phyloP scores from a whole-genome alignment of 106 monocot species.

The Xerophyta viscosa region DNA sequence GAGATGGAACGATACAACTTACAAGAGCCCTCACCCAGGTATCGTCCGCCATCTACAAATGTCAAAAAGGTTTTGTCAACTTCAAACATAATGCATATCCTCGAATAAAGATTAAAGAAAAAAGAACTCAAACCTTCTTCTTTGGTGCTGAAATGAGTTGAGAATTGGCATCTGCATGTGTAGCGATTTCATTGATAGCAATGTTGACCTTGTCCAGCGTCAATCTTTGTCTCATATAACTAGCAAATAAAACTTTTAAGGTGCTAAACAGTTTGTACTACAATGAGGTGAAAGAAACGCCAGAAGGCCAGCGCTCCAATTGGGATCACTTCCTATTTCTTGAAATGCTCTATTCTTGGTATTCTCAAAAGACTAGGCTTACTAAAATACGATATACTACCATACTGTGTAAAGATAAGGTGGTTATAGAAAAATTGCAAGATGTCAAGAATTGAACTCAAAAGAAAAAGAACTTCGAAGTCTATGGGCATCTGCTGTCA shows the following conservation, averaged over 20 bases:
- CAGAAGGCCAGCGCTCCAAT: no score
- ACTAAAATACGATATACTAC: no score
- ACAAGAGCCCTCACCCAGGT: conserved; percentile 81
- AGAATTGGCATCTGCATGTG: conserved; percentile 70
- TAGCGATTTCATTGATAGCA: conserved; percentile 78
- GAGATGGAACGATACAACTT: conserved; percentile 23
- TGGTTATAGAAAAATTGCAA: no score
- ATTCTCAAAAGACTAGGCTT: no score
- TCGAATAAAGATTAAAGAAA: neutral
- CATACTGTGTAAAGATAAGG: no score
- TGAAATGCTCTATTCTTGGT: no score
- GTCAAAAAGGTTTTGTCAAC: conserved; percentile 2
- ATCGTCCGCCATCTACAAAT: conserved; percentile 65
- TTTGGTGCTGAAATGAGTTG: conserved; percentile 67
- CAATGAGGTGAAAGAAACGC: no score
- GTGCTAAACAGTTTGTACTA: neutral
- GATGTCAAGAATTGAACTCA: no score
- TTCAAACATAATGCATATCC: no score
- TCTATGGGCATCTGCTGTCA: no score
- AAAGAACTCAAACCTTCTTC: conserved; percentile 52
- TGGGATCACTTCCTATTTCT: no score
- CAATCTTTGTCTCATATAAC: conserved; percentile 94
- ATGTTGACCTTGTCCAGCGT: conserved; percentile 88
- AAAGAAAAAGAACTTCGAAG: no score
- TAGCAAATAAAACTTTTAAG: conserved; percentile 7